A percentile compares a stretch with the other conserved stretches of the same genome.
phyloP scores from a whole-genome alignment of 106 monocot species.

The Agapanthus africanus region DNA sequence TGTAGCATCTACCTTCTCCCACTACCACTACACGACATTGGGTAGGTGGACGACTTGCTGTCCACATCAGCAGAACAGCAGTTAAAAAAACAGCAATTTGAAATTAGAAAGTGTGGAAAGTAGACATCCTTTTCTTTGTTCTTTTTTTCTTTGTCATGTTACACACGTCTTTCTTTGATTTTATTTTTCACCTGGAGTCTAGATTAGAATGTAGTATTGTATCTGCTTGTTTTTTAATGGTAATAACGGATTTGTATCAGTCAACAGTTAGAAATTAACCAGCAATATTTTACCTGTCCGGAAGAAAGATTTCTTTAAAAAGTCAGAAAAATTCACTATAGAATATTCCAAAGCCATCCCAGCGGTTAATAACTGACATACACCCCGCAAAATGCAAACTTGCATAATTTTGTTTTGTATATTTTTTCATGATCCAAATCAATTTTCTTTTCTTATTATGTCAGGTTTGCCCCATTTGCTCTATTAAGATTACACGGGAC shows the following conservation, averaged over 20 bases:
- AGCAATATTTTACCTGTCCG: too few species aligned
- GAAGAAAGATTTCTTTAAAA: too few species aligned
- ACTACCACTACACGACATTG: background rate
- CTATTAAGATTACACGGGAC: conserved; percentile 61
- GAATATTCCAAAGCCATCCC: too few species aligned
- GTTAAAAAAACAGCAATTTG: background rate
- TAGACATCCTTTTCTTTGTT: background rate
- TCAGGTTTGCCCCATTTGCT: conserved; percentile 86
- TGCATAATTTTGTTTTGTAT: too few species aligned
- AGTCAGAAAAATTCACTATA: too few species aligned
- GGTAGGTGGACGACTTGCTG: background rate
- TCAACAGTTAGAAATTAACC: too few species aligned
- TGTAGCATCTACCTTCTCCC: background rate
- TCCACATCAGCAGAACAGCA: background rate
- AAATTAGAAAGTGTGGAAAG: background rate
- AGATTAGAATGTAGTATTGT: too few species aligned
- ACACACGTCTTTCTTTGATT: background rate
- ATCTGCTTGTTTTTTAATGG: too few species aligned
- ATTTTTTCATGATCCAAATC: background rate
- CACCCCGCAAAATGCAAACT: too few species aligned
- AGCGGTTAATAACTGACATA: too few species aligned
- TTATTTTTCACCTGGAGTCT: background rate
- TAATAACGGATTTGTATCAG: too few species aligned
- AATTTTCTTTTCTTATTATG: conserved; percentile 9
- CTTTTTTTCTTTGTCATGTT: background rate